Evolutionary conservation across 108 stramenopile species (phyloP).

Genomic region (Phaeodactylum tricornutum): DNA sequence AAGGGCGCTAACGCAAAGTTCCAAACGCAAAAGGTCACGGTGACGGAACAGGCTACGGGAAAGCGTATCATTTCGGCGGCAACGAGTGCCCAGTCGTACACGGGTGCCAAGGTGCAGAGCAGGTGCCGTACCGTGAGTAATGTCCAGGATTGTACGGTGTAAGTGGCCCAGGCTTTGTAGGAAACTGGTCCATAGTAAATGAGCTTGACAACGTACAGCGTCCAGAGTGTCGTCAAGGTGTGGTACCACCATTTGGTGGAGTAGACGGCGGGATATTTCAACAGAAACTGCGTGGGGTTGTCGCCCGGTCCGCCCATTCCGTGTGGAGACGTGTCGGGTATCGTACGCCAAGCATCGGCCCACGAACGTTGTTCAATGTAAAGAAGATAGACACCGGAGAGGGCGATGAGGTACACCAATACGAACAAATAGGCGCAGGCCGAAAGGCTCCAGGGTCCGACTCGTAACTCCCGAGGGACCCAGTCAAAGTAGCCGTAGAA

Average conservation of each 20-base stretch:
- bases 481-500: slow-evolving; percentile 65
- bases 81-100: slow-evolving; percentile 20
- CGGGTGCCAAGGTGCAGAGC: slow-evolving; percentile 39
- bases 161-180: slow-evolving; percentile 29
- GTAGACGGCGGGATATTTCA: slow-evolving; percentile 17
- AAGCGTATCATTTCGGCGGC: slow-evolving; percentile 43
- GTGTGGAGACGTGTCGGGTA: background rate
- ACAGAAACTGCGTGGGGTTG: too few relatives aligned
- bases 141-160: slow-evolving; percentile 63
- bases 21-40: slow-evolving; percentile 67
- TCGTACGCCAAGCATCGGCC: too few relatives aligned
- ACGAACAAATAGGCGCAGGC: slow-evolving; percentile 6
- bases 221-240: slow-evolving; percentile 29
- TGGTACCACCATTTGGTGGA: slow-evolving; percentile 32
- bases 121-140: slow-evolving; percentile 43
- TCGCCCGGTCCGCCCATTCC: background rate
- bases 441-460: slow-evolving; percentile 48
- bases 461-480: slow-evolving; percentile 49
- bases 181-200: slow-evolving; percentile 14
- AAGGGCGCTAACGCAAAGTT: slow-evolving; percentile 67
- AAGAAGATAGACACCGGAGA: slow-evolving; percentile 9
- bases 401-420: slow-evolving; percentile 3
- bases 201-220: slow-evolving; percentile 17
- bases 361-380: too few relatives aligned
- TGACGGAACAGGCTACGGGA: slow-evolving; percentile 49